phyloP scores from a whole-genome alignment of 176 grass and related monocot genomes.

The Canna indica region DNA sequence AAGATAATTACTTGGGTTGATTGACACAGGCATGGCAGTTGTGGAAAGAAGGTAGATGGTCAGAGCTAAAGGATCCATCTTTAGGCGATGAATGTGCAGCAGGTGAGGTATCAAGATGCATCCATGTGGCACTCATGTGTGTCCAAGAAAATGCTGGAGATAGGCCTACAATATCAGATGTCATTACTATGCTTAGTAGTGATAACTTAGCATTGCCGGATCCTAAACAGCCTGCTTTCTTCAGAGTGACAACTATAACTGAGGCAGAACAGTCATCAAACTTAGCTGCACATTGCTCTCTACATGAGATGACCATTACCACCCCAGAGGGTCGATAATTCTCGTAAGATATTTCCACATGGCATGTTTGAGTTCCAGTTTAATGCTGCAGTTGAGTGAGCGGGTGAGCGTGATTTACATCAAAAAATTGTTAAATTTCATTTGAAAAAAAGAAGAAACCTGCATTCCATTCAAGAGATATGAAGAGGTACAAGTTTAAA shows the following conservation, averaged over 20 bases:
- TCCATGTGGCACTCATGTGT: slow-evolving; percentile 31
- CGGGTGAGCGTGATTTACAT: too few relatives aligned
- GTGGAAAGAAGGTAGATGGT: slow-evolving; percentile 39
- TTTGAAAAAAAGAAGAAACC: too few relatives aligned
- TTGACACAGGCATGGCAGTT: slow-evolving; percentile 38
- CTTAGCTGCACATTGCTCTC: slow-evolving; percentile 12
- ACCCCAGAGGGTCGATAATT: background rate
- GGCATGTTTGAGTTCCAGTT: too few relatives aligned
- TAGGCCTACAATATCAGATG: slow-evolving; percentile 25
- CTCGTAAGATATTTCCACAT: background rate
- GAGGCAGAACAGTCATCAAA: background rate
- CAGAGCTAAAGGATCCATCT: slow-evolving; percentile 36
- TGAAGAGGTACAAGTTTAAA: too few relatives aligned
- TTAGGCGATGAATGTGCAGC: slow-evolving; percentile 14
- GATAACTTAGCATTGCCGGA: slow-evolving; percentile 15
- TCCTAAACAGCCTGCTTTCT: slow-evolving; percentile 41
- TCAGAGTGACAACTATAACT: slow-evolving; percentile 17
- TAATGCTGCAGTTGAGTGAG: too few relatives aligned
- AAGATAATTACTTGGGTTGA: background rate
- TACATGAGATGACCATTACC: slow-evolving; percentile 36
- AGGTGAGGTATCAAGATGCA: slow-evolving; percentile 24
- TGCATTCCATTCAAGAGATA: too few relatives aligned
- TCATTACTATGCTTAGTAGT: slow-evolving; percentile 32
- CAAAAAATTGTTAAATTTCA: too few relatives aligned
- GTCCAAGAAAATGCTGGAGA: slow-evolving; percentile 41